Base-by-base conservation (phyloP, 2,329 filamentous ascomycete species). In the Juglanconis juglandina region DNA sequence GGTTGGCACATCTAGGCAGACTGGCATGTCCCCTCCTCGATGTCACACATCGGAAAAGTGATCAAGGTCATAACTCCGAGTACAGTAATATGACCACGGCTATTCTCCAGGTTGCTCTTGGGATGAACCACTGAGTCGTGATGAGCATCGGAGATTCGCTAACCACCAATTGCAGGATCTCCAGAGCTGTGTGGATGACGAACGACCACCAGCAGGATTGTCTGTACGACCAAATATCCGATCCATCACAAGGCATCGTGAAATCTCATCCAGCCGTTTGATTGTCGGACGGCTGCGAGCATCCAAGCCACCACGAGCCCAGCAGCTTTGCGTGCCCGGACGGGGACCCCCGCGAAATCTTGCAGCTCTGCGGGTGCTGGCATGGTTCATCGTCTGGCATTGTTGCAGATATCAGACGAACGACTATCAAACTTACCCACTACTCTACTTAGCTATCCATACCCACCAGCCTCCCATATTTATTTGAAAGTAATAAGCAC, bases 231-330 rank as follows among this genome's bases (percentile, higher is more conserved):
- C 47, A 14, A 47, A 42, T 10, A 49, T 2, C 34, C 17, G 33
- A 30, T 44, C 17, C 48, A 33, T 32, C n/a, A 24, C 11, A 14
- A 46, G 39, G 30, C 47, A 52, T 13, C 30, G 24, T 52, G 42
- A 6, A 48, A 46, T 37, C 32, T 34, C 58, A 64, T 65, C 64
- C 65, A 64, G 64, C 67, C 64, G 67, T 67, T 68, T 67, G 60
- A 65, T 69, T 37, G 52, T 35, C 56, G 47, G 51, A 47, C 48
- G 34, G 52, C 34, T 53, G 17, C 49, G 14, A 54, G 49, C 57
- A 55, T 47, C 57, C 42, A 9, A 30, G 42, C 37, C 49, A 33
- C 32, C 57, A 56, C 52, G 51, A 50, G 30, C 49, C 53, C 47
- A 41, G 9, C 44, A 47, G 9, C 52, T 41, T 24, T n/a, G 10